Base-by-base conservation (phyloP, 2,329 filamentous ascomycete genomes). In the Fusarium guadeloupense region DNA sequence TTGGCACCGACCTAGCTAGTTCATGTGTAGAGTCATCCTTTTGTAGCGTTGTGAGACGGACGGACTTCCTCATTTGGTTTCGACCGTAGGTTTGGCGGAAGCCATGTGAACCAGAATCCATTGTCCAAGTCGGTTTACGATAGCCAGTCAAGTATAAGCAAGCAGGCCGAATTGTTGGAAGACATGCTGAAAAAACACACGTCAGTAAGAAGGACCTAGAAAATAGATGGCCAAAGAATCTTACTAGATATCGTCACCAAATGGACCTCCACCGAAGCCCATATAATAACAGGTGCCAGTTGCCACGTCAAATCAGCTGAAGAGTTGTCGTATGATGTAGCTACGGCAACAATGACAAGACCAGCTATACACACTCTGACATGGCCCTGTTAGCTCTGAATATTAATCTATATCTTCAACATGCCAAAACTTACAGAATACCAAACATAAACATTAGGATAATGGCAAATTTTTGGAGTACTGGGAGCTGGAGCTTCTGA, bases 371-470 rank as follows among this genome's bases (percentile, higher is more conserved):
- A 69, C 9, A 69, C 54, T 14, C 66, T 69, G 2, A 6, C 17
- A 4, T 4, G 19, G 14, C 12, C 1, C 21, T 5, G 25, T 59
- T n/a, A 59, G 47, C 16, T 23, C 1, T 2, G 6, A 1, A 12
- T 0, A 2, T 6, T 17, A 6, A 1, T 1, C 1, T n/a, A 5
- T 0, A 17, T 8, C 0, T 4, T 2, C 7, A 6, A 4, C 1
- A 0, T 3, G 9, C 7, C 7, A 17, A 9, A 26, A 43, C 71
- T 48, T 53, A 74, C 71, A 73, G 49, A 7, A 66, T 60, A 4
- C 72, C 71, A 45, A 71, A 73, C 28, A 56, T 54, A 38, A 74
- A 74, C 43, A 74, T 60, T 5, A 68, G 23, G 12, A 61, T 54
- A 3, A 71, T 64, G 0, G 59, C 68, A 12, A 69, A 25, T 13